These are phyloP conservation scores for Anethum foeniculum DNA, from an alignment of 140 eudicot species.

Conservation along the genomic window DNA sequence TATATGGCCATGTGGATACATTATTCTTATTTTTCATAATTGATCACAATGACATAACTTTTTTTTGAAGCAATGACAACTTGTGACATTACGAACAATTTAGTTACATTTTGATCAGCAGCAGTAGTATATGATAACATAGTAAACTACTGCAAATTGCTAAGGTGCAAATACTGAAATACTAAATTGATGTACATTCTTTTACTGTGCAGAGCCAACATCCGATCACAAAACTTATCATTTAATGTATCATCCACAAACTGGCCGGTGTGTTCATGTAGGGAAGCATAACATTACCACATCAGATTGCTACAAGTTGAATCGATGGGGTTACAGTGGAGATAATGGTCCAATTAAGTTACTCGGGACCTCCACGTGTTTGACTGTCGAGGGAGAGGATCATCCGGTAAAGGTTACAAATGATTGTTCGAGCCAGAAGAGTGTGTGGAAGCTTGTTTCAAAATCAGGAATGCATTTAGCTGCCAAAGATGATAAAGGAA, in stretches of 20 bases:
- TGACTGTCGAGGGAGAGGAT: conserved; percentile 28
- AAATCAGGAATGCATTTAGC: conserved; percentile 47
- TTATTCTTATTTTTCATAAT: background rate
- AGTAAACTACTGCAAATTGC: too few species aligned
- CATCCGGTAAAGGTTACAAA: conserved; percentile 20
- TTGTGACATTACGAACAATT: background rate
- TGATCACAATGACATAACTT: background rate
- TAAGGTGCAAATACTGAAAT: background rate
- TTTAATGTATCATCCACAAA: conserved; percentile 53
- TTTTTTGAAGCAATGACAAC: too few species aligned
- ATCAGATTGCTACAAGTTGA: conserved; percentile 28
- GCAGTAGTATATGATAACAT: background rate
- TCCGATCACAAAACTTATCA: conserved; percentile 21
- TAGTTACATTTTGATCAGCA: background rate
- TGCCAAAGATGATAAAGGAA: conserved; percentile 32
- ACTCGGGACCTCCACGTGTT: conserved; percentile 18
- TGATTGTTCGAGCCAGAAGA: conserved; percentile 29
- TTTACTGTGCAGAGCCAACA: conserved; percentile 17
- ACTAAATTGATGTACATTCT: background rate
- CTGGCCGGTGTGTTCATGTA: conserved; percentile 43
- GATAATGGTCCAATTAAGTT: conserved; percentile 35
- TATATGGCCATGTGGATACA: background rate
- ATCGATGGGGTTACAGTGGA: conserved; percentile 30
- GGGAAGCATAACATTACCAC: conserved; percentile 18
- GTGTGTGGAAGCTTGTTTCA: conserved; percentile 47